Evolutionary conservation across 495 filamentous ascomycete species (phyloP), one percentile per base, ranked within the genome.

Genomic region (Daldinia loculata): DNA sequence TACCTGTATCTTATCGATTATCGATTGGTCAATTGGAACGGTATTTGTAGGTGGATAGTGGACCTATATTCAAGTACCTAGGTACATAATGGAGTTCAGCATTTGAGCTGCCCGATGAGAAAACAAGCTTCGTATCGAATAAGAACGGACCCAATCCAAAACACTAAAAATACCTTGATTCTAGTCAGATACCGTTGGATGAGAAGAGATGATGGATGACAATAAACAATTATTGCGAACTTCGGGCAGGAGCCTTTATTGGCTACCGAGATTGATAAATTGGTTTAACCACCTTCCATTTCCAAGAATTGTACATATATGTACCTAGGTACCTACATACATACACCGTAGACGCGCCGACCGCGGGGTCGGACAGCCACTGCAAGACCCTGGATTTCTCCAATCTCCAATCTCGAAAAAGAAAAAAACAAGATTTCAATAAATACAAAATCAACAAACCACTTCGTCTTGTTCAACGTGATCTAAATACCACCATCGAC

Each of bases 391-490:
- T 30, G 50, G 15, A 53, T 27, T 30, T 53, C 27, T 56, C n/a
- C 30, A 56, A 34, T 34, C 32, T 34, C 32, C 32, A 34, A 34
- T 36, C 32, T 32, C 55, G 55, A 22, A 24, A 14, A 22, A 6
- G 41, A 50, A 61, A 22, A 17, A 15, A 56, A 34, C 34, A n/a
- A n/a, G n/a, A n/a, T 36, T 8, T 19, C 2, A 48, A 65, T 52
- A 22, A 32, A 19, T 4, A 41, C 6, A 50, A 56, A 27, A 38
- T 38, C 51, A 59, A 66, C 41, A 62, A 61, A 70, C 62, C 62
- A 70, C 7, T 22, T 66, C 45, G 39, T 66, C 39, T 70, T 56
- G 24, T 66, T 58, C 58, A 38, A 61, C 69, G 41, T 48, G 58
- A 63, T 48, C 12, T 52, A 50, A 61, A 61, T 45, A 19, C 30